Conservation (phyloP, 495 filamentous ascomycete species). For the Neurospora sp. region DNA sequence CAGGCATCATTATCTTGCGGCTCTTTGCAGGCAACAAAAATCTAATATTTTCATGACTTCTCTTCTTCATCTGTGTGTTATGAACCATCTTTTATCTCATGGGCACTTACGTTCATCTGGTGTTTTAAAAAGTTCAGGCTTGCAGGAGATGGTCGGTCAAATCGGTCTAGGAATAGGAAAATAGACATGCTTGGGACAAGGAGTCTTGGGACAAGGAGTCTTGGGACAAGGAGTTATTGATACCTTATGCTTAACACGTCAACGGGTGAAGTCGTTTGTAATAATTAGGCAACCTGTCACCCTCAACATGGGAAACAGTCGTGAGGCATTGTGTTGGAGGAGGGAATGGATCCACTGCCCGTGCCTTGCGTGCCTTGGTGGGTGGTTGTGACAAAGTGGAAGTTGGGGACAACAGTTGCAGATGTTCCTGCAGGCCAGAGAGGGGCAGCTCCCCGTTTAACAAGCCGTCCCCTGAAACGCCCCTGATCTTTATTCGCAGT, state of each 20-base stretch:
- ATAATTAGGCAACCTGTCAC: neutral
- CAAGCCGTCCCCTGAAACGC: neutral
- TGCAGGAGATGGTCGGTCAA: slow-evolving; percentile 20
- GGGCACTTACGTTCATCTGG: slow-evolving; percentile 24
- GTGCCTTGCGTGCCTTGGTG: neutral
- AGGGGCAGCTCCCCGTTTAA: neutral
- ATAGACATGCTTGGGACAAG: neutral
- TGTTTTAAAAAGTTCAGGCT: slow-evolving; percentile 27
- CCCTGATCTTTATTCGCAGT: neutral
- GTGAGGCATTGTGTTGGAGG: neutral
- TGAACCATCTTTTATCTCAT: slow-evolving; percentile 20
- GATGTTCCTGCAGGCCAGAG: neutral
- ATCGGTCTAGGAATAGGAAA: slow-evolving; percentile 25
- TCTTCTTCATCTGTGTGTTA: slow-evolving; percentile 19
- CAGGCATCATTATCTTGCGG: slow-evolving; percentile 22
- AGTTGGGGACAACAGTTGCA: neutral
- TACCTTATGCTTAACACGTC: neutral
- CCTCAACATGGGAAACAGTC: neutral
- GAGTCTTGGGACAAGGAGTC: too few relatives aligned
- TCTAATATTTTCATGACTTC: slow-evolving; percentile 25
- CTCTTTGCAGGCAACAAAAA: slow-evolving; percentile 19
- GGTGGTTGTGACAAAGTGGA: neutral
- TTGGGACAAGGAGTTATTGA: neutral
- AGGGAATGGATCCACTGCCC: neutral
- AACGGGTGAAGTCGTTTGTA: neutral